Base-by-base conservation (phyloP, 768 basidiomycete genomes). In the Suillus clintonianus region DNA sequence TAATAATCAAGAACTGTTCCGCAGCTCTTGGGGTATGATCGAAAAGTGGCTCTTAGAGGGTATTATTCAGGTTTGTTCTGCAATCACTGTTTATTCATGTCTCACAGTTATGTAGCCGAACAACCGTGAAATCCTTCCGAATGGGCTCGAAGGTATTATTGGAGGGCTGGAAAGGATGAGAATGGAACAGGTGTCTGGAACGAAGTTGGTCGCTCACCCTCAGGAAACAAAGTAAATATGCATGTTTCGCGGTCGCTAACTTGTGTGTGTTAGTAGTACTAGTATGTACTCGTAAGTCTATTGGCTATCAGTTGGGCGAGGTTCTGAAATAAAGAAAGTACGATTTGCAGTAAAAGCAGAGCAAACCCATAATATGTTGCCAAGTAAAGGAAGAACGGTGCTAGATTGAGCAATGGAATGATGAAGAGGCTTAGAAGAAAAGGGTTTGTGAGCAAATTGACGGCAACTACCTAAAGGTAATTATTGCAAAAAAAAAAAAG, bases 141-240 rank as follows among this genome's bases (percentile, higher is more conserved):
- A 71, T 24, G 83, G 84, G 2, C 71, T 85, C 1, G 60, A 67
- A 6, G 81, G 77, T 8, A 74, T 84, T 13, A 47, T 62, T 0
- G 73, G 58, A 14, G 82, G 79, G 3, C 65, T 85, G 27, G 70
- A 77, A 54, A 70, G 70, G 63, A 53, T 84, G 68, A 70, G 69
- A 68, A 64, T 66, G 5, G 73, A 77, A 11, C 63, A 79, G 62
- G 73, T 83, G 30, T 82, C 80, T 27, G 82, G 78, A 4, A 70
- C 65, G 15, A 85, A 85, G 68, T 68, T 84, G 17, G 74, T 85
- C 7, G 78, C 64, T 2, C 77, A 70, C 60, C 82, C 82, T n/a
- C 77, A 77, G 61, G 79, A 82, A 51, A 78, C 77, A 30, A 54
- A 36, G 57, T 75, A 61, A 64, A 64, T 41, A 22, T n/a, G 47